phyloP scores from a whole-genome alignment of 164 flowering plant species.

The Tinospora cordifolia region DNA sequence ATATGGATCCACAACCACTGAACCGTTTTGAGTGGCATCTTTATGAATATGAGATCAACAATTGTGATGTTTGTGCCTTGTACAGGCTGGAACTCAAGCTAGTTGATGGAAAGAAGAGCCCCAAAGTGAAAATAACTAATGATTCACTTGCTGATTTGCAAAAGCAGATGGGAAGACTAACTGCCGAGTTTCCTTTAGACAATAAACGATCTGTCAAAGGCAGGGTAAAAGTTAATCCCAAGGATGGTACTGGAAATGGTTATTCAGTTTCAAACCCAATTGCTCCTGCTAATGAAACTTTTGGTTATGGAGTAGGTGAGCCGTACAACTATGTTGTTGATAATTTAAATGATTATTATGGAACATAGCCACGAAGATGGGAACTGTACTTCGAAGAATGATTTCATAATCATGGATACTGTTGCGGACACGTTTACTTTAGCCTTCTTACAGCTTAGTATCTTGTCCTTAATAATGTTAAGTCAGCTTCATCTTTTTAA shows the following conservation, averaged over 20 bases:
- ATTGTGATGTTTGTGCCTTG: conserved; percentile 78
- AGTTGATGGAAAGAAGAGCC: conserved; percentile 72
- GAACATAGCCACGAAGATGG: conserved; percentile 22
- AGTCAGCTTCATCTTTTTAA: conserved; percentile 18
- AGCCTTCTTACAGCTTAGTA: conserved; percentile 6
- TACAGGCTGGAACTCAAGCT: conserved; percentile 85
- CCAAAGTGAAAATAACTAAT: conserved; percentile 56
- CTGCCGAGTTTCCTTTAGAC: conserved; percentile 69
- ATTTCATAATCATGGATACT: not conserved
- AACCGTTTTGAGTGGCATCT: conserved; percentile 86
- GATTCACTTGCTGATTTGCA: conserved; percentile 88
- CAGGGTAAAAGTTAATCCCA: conserved; percentile 34
- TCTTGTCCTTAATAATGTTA: conserved; percentile 19
- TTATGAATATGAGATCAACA: conserved; percentile 89
- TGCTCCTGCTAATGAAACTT: conserved; percentile 30
- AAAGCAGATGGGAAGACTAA: conserved; percentile 88
- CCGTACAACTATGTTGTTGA: conserved; percentile 51
- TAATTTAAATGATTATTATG: conserved; percentile 38
- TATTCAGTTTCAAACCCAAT: conserved; percentile 25
- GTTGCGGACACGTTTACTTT: conserved; percentile 10
- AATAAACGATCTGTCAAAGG: conserved; percentile 56
- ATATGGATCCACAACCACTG: conserved; percentile 97
- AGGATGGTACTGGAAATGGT: conserved; percentile 23
- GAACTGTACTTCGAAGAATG: not conserved
- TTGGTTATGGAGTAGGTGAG: conserved; percentile 34